A percentile compares a stretch with the other conserved stretches of the same genome.
phyloP scores from a whole-genome alignment of 306 rosid genomes.

The Gleditsia sinensis region DNA sequence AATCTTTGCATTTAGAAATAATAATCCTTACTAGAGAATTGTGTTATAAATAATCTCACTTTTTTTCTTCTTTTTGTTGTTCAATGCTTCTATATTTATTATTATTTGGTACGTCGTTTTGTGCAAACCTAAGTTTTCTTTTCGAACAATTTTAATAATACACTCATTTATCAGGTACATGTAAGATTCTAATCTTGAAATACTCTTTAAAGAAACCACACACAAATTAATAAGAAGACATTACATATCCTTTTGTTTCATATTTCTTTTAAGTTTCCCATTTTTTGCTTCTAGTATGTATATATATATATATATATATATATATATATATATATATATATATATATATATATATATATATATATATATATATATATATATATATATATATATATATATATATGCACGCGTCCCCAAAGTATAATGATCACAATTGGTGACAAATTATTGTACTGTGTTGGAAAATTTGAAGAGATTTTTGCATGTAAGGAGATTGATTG shows the following conservation, averaged over 20 bases:
- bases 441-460: slow-evolving; percentile 25
- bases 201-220: no score
- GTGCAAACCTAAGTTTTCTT: no score
- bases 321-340: no score
- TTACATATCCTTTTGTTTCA: background rate
- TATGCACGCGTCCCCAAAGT: background rate
- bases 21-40: background rate
- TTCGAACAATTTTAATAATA: no score
- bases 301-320: background rate
- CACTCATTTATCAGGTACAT: no score
- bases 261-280: slow-evolving; percentile 6
- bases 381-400: background rate
- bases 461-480: background rate
- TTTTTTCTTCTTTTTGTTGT: background rate
- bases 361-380: no score
- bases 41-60: background rate
- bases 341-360: no score
- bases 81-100: background rate
- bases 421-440: slow-evolving; percentile 11
- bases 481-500: background rate
- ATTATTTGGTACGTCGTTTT: no score
- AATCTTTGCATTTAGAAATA: slow-evolving; percentile 28
- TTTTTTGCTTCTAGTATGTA: background rate
- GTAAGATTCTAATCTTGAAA: no score
- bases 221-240: no score